Conservation (phyloP, 1,284 basidiomycete genomes). For the Rhodotorula sp. region DNA sequence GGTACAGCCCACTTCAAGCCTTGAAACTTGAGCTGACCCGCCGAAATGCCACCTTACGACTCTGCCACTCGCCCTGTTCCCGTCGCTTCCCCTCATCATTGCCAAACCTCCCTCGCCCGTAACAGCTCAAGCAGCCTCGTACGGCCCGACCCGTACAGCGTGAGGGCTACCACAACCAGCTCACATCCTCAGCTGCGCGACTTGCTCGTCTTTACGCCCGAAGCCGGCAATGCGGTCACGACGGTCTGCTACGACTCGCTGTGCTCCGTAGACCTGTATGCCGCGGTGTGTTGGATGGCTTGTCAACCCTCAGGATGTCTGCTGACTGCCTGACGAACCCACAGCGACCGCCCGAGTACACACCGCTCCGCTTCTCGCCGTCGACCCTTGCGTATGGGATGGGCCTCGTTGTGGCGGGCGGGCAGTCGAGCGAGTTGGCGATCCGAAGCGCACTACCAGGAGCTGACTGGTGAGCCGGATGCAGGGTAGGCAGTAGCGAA, state of each 20-base stretch:
- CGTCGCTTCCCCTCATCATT: too few relatives aligned
- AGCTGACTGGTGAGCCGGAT: conserved; percentile 19
- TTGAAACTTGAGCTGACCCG: neutral
- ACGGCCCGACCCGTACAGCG: conserved; percentile 7
- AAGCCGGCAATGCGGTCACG: conserved; percentile 11
- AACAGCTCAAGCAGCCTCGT: conserved; percentile 6
- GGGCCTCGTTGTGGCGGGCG: conserved; percentile 72
- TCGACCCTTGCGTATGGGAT: conserved; percentile 55
- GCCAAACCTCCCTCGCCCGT: too few relatives aligned
- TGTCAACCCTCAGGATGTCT: neutral
- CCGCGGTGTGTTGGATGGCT: neutral
- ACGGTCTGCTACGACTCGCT: conserved; percentile 29
- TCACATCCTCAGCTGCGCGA: conserved; percentile 35
- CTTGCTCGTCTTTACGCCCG: conserved; percentile 23
- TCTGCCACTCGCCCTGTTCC: neutral
- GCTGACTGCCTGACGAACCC: neutral
- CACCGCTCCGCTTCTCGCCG: conserved; percentile 55
- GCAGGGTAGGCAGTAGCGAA: neutral
- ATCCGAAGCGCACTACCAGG: conserved; percentile 52
- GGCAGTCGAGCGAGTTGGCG: conserved; percentile 74
- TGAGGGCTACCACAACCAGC: conserved; percentile 16
- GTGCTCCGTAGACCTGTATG: conserved; percentile 21
- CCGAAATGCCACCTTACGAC: neutral
- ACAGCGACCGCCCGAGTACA: conserved; percentile 15
- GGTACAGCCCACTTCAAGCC: neutral